phyloP scores from a whole-genome alignment of 306 rosid genomes.

The Dicorynia guianensis region DNA sequence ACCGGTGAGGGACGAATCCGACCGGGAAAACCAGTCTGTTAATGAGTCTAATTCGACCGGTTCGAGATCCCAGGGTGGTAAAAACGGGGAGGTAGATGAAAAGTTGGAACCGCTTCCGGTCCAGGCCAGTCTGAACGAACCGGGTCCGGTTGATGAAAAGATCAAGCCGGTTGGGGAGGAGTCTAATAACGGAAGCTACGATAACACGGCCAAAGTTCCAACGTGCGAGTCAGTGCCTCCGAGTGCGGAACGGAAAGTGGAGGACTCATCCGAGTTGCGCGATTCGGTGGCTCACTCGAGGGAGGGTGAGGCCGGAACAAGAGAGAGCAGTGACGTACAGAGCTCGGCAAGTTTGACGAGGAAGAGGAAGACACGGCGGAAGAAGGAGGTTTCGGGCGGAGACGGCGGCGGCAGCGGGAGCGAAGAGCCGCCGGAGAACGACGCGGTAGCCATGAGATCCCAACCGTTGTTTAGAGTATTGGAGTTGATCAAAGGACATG shows the following conservation, averaged over 20 bases:
- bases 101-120: constrained; percentile 39
- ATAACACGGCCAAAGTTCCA: constrained; percentile 51
- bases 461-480: constrained; percentile 64
- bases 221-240: constrained; percentile 57
- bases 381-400: constrained; percentile 46
- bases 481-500: constrained; percentile 64
- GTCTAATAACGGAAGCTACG: constrained; percentile 77
- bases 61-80: constrained; percentile 59
- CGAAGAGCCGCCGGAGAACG: constrained; percentile 40
- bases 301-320: constrained; percentile 50
- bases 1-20: constrained; percentile 59
- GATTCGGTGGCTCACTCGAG: constrained; percentile 70
- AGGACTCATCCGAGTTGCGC: constrained; percentile 62
- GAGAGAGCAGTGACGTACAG: constrained; percentile 83
- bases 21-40: constrained; percentile 77
- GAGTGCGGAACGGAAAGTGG: constrained; percentile 54
- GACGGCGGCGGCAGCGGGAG: constrained; percentile 19
- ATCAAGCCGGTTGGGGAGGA: constrained; percentile 51
- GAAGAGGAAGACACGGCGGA: constrained; percentile 49
- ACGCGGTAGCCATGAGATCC: constrained; percentile 45
- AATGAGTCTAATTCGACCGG: constrained; percentile 86
- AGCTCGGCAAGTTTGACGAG: constrained; percentile 81
- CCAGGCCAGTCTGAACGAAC: constrained; percentile 36
- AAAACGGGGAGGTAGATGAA: constrained; percentile 40
- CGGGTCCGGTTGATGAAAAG: constrained; percentile 42